phyloP scores from a whole-genome alignment of 2,329 filamentous ascomycete genomes.

The Fusarium tupiense region DNA sequence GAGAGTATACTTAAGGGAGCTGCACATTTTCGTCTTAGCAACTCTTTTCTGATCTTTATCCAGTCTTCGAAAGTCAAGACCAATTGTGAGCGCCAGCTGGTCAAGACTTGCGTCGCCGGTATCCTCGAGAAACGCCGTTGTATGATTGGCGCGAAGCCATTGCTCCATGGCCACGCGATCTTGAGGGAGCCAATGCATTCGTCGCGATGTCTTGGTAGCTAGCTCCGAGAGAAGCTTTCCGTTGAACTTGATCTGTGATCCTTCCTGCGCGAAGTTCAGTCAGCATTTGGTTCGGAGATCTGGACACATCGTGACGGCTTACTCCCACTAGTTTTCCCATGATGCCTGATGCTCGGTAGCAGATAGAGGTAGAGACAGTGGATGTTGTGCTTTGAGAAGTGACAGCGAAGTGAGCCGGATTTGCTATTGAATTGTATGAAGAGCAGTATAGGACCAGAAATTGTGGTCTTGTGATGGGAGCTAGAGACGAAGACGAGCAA shows the following conservation, averaged over 20 bases:
- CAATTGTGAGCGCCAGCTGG: not conserved
- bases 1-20: not conserved
- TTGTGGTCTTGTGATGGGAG: not conserved
- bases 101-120: not conserved
- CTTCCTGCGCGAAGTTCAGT: not conserved
- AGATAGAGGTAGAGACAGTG: not conserved
- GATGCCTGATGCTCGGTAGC: not conserved
- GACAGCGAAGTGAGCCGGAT: fast-evolving
- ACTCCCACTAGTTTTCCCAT: not conserved
- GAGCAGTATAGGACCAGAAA: not conserved
- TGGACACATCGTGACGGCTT: not conserved
- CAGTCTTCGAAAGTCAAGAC: not conserved
- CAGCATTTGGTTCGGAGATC: not conserved
- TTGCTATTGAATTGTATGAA: not conserved
- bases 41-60: not conserved
- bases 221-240: not conserved
- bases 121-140: not conserved
- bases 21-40: not conserved
- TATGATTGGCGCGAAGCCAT: not conserved
- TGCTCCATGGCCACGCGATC: not conserved
- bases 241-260: not conserved
- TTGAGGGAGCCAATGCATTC: not conserved
- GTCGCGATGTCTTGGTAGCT: not conserved
- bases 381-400: no score
- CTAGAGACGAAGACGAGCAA: not conserved